Evolutionary conservation across 495 filamentous ascomycete genomes (phyloP).

Genomic region (Cudoniella acicularis): DNA sequence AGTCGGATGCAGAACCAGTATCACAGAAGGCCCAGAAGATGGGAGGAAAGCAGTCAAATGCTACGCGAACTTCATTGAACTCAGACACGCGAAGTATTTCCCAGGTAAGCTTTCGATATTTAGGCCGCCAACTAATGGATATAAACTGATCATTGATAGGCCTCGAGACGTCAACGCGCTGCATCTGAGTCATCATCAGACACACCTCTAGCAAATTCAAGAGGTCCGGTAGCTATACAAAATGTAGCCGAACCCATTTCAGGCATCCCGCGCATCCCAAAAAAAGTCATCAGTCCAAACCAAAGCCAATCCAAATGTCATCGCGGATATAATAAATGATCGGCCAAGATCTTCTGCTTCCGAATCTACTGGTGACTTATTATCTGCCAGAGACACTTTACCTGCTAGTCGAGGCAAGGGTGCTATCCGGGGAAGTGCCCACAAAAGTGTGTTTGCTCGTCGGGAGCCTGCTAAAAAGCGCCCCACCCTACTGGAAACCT

Average conservation of each 20-base stretch:
- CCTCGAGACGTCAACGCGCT: not conserved
- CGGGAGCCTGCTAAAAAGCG: constrained; percentile 6
- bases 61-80: not conserved
- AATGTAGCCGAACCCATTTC: too few relatives aligned
- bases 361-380: not conserved
- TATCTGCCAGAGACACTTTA: not conserved
- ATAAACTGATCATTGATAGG: too few relatives aligned
- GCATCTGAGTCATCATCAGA: not conserved
- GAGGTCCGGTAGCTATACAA: too few relatives aligned
- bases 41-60: not conserved
- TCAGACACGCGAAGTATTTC: not conserved
- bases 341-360: not conserved
- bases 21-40: not conserved
- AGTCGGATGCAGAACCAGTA: not conserved
- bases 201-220: not conserved
- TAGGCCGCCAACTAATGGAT: too few relatives aligned
- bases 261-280: too few relatives aligned
- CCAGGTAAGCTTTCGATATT: too few relatives aligned
- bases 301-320: too few relatives aligned
- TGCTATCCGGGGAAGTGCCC: constrained; percentile 15
- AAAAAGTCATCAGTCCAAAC: too few relatives aligned
- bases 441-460: constrained; percentile 19
- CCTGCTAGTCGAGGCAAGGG: constrained; percentile 7
- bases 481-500: constrained; percentile 8
- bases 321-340: too few relatives aligned